Conservation (phyloP, 768 basidiomycete species). For the Boletus pseudopeckii region DNA sequence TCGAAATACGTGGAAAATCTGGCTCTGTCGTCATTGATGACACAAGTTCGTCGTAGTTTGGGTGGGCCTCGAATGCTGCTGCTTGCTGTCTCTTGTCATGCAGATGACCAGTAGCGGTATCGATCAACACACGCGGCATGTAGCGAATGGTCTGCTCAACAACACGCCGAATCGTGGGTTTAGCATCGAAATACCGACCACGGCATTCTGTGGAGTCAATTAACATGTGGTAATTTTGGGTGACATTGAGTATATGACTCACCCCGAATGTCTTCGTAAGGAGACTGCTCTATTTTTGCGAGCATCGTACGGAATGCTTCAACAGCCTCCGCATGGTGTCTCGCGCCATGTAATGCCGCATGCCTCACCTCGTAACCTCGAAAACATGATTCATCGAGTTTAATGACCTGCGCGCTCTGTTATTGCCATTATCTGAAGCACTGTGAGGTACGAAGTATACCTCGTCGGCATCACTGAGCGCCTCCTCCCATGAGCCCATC, state of each 20-base stretch:
- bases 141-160: neutral
- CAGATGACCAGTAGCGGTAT: conserved; percentile 4
- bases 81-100: conserved; percentile 9
- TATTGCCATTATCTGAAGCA: too few species aligned
- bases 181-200: neutral
- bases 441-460: neutral
- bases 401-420: conserved; percentile 1
- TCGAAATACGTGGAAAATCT: conserved; percentile 1
- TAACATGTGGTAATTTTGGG: neutral
- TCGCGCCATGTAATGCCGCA: neutral
- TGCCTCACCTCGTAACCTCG: neutral
- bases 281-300: neutral
- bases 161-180: neutral
- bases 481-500: neutral
- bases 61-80: conserved; percentile 1
- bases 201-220: neutral
- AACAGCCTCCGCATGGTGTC: neutral
- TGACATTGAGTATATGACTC: neutral
- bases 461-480: conserved; percentile 1
- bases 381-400: neutral
- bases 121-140: conserved; percentile 8
- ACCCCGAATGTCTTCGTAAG: neutral
- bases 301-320: conserved; percentile 1
- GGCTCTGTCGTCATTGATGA: conserved; percentile 4
- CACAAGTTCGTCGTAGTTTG: neutral